phyloP scores from a whole-genome alignment of 2,329 filamentous ascomycete species.

The Cytospora piceae region DNA sequence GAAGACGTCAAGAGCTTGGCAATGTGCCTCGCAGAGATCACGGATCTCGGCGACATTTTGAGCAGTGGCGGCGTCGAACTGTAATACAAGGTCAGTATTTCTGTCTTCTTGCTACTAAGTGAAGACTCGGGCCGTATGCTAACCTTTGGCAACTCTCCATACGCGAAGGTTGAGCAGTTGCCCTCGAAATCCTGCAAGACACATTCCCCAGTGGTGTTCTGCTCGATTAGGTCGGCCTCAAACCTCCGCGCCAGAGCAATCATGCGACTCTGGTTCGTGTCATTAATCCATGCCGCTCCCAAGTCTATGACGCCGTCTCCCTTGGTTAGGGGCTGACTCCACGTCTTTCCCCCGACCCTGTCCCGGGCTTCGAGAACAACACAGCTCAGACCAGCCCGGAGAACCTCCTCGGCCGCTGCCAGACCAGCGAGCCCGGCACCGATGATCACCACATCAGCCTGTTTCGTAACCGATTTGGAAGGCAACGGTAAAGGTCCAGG shows the following conservation, averaged over 20 bases:
- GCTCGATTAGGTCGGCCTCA: conserved; percentile 49
- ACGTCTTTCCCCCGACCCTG: conserved; percentile 57
- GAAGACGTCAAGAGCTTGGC: conserved; percentile 5
- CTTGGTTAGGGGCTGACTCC: conserved; percentile 40
- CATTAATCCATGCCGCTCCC: conserved; percentile 64
- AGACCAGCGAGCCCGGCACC: conserved; percentile 50
- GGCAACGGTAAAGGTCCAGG: conserved; percentile 5
- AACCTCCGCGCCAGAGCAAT: conserved; percentile 46
- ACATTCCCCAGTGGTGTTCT: conserved; percentile 50
- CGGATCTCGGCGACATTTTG: conserved; percentile 1
- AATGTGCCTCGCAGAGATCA: neutral
- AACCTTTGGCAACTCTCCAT: conserved; percentile 16
- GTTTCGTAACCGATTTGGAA: conserved; percentile 6
- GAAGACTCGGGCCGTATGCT: neutral
- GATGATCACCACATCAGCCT: conserved; percentile 43
- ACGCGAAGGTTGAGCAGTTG: conserved; percentile 5
- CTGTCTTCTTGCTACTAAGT: conserved; percentile 14
- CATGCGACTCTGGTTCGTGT: conserved; percentile 54
- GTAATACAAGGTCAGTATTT: conserved; percentile 24
- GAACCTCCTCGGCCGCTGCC: conserved; percentile 42
- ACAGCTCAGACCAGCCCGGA: conserved; percentile 43
- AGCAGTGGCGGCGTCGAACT: conserved; percentile 1
- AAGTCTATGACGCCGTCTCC: conserved; percentile 50
- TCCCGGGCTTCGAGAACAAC: conserved; percentile 54
- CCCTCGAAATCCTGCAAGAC: conserved; percentile 47